phyloP scores from a whole-genome alignment of 1,284 basidiomycete genomes.

The Neolentinus lepideus region DNA sequence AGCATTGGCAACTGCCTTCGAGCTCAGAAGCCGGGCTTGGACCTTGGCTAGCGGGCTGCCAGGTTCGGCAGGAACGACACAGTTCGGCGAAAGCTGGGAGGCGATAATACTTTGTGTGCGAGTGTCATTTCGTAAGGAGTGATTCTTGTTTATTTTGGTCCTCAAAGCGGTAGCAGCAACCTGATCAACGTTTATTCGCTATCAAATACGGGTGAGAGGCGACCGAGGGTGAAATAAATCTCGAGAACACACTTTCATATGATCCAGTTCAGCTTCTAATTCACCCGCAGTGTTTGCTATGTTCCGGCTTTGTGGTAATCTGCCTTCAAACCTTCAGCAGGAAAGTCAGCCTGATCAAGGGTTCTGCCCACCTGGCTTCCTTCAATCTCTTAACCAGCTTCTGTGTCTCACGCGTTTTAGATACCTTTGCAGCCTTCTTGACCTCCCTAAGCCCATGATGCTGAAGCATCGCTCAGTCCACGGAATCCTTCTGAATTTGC shows the following conservation, averaged over 20 bases:
- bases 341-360: not conserved
- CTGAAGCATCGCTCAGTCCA: conserved; percentile 21
- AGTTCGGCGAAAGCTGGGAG: conserved; percentile 30
- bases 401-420: conserved; percentile 77
- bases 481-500: conserved; percentile 5
- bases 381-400: conserved; percentile 82
- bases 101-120: conserved; percentile 37
- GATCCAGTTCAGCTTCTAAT: conserved; percentile 61
- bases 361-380: conserved; percentile 44
- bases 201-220: not conserved
- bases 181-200: conserved; percentile 56
- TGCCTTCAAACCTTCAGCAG: not conserved
- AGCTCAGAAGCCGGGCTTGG: conserved; percentile 70
- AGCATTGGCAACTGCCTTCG: conserved; percentile 54
- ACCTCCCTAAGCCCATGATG: conserved; percentile 66
- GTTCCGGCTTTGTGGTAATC: conserved; percentile 1
- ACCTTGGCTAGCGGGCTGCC: conserved; percentile 53
- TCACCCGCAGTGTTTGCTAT: conserved; percentile 44
- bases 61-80: conserved; percentile 23
- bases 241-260: conserved; percentile 49
- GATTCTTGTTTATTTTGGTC: conserved; percentile 73
- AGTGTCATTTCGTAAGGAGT: conserved; percentile 38
- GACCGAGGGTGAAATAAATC: conserved; percentile 1
- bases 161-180: conserved; percentile 58
- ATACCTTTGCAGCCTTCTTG: conserved; percentile 71